Base-by-base conservation (phyloP, 495 filamentous ascomycete genomes). In the Trichoderma reesei region DNA sequence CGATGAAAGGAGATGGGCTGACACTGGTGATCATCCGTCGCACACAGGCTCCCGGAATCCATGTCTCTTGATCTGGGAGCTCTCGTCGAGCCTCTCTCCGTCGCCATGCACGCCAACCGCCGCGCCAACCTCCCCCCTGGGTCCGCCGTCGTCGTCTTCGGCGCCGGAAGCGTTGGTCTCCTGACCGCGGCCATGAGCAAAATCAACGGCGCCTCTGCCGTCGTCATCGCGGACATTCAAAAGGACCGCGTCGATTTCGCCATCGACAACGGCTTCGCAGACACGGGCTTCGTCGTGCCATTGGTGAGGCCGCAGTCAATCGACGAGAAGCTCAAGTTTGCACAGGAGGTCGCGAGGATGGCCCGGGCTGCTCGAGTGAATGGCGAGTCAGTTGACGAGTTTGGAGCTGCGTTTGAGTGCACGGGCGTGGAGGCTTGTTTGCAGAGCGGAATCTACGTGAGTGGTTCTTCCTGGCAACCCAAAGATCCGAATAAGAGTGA, bases 331-430 rank as follows among this genome's bases (percentile, higher is more conserved):
- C 74, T 91, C 3, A 75, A 73, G 6, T 83, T 83, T 66, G 86
- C 87, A 4, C 85, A 83, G 70, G 79, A 85, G 42, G 79, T 84
- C 0, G 86, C 88, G 6, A 82, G 74, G 56, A 70, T 66, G 33
- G 72, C 86, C n/a, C 76, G 78, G 67, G 69, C 72, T 16, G 74
- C 79, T 0, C 69, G 69, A 7, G 66, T 73, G 0, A 61, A 68
- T 3, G 77, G 75, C 3, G 69, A 71, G 42, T 60, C 65, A 0
- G 66, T 80, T 0, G 82, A 83, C 0, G 89, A 90, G 63, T 86
- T 92, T 8, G 83, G 85, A 67, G 86, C 85, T 4, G 90, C 91
- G n/a, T 96, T 90, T 72, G 93, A 98, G 73, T 96, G 93, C 72
- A 96, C 93, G 0, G 93, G 93, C 36, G 90, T 92, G 4, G 90